Conservation (phyloP, 2,329 filamentous ascomycete genomes). For the Penicillium sp. region DNA sequence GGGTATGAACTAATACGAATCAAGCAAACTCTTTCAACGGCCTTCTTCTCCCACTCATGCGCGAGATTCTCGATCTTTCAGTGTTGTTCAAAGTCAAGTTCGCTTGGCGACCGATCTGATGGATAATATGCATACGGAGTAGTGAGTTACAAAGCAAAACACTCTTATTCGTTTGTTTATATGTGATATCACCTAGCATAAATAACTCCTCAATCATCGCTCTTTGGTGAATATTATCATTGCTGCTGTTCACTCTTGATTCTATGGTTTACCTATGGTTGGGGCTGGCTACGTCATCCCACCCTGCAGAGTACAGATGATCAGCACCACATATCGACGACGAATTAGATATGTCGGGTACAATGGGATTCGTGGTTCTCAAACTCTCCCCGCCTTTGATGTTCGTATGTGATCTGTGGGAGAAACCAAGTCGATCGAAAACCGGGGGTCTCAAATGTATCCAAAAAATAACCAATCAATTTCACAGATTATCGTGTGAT, state of each 20-base stretch:
- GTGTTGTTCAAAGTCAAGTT: too few relatives aligned
- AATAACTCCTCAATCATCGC: background rate
- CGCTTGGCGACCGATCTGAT: background rate
- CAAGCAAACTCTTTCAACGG: background rate
- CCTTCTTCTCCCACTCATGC: slow-evolving; percentile 39
- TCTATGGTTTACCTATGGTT: background rate
- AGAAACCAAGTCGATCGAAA: background rate
- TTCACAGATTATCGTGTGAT: background rate
- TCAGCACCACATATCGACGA: background rate
- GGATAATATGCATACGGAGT: background rate
- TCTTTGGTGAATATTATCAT: background rate
- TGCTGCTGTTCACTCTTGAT: background rate
- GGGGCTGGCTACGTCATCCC: slow-evolving; percentile 4
- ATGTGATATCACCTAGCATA: background rate
- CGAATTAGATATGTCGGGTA: background rate
- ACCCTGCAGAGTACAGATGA: slow-evolving; percentile 4
- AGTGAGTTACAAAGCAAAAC: background rate
- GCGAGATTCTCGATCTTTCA: slow-evolving; percentile 20
- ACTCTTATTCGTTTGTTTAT: background rate
- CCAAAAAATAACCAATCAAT: background rate
- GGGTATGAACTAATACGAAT: background rate
- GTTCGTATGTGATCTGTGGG: background rate
- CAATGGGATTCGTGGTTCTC: too few relatives aligned
- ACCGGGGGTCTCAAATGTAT: background rate
- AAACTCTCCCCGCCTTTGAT: background rate